Evolutionary conservation across 495 filamentous ascomycete genomes (phyloP).

Genomic region (Talaromyces thailandensis): DNA sequence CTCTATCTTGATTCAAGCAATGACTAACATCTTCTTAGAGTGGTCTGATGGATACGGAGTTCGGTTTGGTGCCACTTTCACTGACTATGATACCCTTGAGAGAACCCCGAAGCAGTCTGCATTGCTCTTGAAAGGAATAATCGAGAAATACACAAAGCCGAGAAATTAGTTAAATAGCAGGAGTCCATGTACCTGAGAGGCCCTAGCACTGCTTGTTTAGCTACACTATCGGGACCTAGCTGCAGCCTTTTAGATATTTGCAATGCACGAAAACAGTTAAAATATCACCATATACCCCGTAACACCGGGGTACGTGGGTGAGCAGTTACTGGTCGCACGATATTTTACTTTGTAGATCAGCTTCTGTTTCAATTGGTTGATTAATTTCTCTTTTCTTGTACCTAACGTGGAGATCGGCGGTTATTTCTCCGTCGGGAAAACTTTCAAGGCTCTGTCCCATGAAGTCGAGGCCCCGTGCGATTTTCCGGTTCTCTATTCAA

Average conservation of each 20-base stretch:
- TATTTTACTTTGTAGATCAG: background rate
- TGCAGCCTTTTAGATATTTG: background rate
- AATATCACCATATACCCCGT: background rate
- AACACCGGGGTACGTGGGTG: background rate
- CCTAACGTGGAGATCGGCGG: background rate
- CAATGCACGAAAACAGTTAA: background rate
- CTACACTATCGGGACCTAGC: background rate
- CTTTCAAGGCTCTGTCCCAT: background rate
- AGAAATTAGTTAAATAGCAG: background rate
- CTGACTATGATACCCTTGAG: constrained; percentile 10
- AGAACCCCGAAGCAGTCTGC: constrained; percentile 25
- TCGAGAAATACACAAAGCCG: constrained; percentile 4
- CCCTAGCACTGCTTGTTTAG: too few species aligned
- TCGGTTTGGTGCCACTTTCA: constrained; percentile 1
- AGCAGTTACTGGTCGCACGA: background rate
- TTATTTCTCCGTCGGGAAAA: background rate
- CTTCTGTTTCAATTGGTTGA: background rate
- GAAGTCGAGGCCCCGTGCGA: background rate
- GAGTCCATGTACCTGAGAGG: background rate
- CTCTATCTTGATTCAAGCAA: constrained; percentile 1
- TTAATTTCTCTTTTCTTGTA: background rate
- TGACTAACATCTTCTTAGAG: constrained; percentile 8
- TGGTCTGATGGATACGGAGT: constrained; percentile 15
- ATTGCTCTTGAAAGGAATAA: constrained; percentile 9
- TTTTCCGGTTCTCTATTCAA: background rate